These are phyloP conservation scores for Sporothrix phasma DNA, from an alignment of 2,329 filamentous ascomycete genomes.

Conservation along the genomic window DNA sequence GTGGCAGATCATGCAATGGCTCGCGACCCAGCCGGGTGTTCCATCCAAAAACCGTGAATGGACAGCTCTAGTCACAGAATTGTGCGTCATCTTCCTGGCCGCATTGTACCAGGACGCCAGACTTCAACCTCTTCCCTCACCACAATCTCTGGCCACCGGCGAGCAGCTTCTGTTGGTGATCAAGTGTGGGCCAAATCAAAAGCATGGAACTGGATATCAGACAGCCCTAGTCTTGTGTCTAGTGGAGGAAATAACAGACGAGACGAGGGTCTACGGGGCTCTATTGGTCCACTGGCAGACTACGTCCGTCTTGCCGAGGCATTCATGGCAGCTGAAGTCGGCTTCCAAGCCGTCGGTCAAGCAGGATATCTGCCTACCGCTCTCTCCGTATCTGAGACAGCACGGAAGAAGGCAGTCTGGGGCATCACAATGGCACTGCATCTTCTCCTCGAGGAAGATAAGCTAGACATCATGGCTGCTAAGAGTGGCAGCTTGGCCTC, in stretches of 20 bases:
- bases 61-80: constrained; percentile 54
- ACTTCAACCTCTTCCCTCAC: neutral
- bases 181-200: constrained; percentile 4
- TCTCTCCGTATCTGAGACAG: constrained; percentile 40
- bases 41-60: constrained; percentile 50
- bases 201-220: constrained; percentile 21
- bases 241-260: neutral
- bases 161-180: too few species aligned
- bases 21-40: constrained; percentile 31
- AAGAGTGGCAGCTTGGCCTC: constrained; percentile 36
- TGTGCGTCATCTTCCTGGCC: constrained; percentile 52
- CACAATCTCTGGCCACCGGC: neutral
- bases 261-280: neutral
- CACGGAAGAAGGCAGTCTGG: constrained; percentile 50
- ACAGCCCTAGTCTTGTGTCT: constrained; percentile 21
- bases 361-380: constrained; percentile 58
- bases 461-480: constrained; percentile 54
- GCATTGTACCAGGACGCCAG: neutral
- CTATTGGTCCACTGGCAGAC: constrained; percentile 29
- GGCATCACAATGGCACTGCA: constrained; percentile 70
- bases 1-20: constrained; percentile 67
- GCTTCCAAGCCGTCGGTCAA: constrained; percentile 41
- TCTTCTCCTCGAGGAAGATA: constrained; percentile 80
- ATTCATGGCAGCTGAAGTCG: constrained; percentile 53
- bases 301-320: constrained; percentile 52